Evolutionary conservation across 768 basidiomycete species (phyloP).

Genomic region (Mrakia gelida): DNA sequence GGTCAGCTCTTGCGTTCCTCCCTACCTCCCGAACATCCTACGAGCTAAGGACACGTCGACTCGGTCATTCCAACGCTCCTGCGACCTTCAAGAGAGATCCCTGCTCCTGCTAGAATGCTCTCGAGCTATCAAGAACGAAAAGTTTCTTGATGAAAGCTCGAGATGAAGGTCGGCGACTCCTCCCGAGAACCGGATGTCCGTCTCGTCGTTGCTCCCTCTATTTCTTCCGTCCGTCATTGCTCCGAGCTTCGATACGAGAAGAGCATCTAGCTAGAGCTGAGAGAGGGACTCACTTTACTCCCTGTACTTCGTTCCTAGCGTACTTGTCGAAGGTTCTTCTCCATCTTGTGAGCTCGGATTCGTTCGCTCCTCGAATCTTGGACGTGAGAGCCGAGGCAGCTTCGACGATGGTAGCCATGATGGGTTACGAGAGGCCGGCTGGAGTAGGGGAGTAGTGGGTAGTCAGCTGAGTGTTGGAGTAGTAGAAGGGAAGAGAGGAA

Average conservation of each 20-base stretch:
- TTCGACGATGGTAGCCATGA: background rate
- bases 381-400: slow-evolving; percentile 23
- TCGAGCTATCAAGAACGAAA: no score
- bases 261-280: no score
- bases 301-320: slow-evolving; percentile 65
- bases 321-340: slow-evolving; percentile 78
- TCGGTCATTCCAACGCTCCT: no score
- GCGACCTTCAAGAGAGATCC: no score
- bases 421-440: background rate
- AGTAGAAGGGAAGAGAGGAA: background rate
- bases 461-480: background rate
- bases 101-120: no score
- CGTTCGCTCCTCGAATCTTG: slow-evolving; percentile 44
- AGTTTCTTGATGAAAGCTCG: no score
- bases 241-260: no score
- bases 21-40: no score
- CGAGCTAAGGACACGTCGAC: no score
- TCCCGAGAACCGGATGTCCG: slow-evolving; percentile 11
- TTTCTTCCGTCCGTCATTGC: no score
- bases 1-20: background rate
- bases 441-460: background rate
- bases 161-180: background rate
- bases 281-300: slow-evolving; percentile 62
- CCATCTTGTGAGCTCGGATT: slow-evolving; percentile 84
- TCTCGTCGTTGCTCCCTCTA: background rate